A percentile compares a stretch with the other conserved stretches of the same genome.
Conservation (phyloP, 345 rosid genomes). For the Salix suchowensis region DNA sequence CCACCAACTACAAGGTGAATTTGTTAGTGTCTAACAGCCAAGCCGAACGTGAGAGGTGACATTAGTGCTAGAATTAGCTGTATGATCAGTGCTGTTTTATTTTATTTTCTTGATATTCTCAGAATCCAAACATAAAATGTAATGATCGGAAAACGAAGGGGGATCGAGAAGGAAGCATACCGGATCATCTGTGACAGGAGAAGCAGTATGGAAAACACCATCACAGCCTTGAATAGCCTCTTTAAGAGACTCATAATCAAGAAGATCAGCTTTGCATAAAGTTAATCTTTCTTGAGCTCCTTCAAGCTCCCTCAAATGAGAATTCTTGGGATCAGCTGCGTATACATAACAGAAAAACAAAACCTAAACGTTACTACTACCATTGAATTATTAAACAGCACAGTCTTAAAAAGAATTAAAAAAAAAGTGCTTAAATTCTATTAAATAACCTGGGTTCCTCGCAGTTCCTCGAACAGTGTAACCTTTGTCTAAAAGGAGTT, state of each 20-base stretch:
- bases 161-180: slow-evolving; percentile 33
- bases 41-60: background rate
- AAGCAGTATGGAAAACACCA: slow-evolving; percentile 97
- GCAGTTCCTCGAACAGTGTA: slow-evolving; percentile 82
- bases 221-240: slow-evolving; percentile 75
- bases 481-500: slow-evolving; percentile 71
- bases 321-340: slow-evolving; percentile 78
- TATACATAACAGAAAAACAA: background rate
- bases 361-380: no score
- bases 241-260: slow-evolving; percentile 56
- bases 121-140: slow-evolving; percentile 15
- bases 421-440: background rate
- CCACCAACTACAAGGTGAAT: background rate
- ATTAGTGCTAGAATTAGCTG: no score
- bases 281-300: slow-evolving; percentile 84
- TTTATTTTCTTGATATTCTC: slow-evolving; percentile 6
- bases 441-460: slow-evolving; percentile 63
- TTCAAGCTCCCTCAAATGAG: slow-evolving; percentile 75
- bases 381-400: background rate
- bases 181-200: slow-evolving; percentile 95
- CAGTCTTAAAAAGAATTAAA: background rate
- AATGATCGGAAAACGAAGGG: background rate
- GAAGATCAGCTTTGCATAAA: slow-evolving; percentile 74
- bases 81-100: background rate
- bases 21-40: background rate